phyloP scores from a whole-genome alignment of 2,329 filamentous ascomycete genomes.

The Mycosphaerella sp. region DNA sequence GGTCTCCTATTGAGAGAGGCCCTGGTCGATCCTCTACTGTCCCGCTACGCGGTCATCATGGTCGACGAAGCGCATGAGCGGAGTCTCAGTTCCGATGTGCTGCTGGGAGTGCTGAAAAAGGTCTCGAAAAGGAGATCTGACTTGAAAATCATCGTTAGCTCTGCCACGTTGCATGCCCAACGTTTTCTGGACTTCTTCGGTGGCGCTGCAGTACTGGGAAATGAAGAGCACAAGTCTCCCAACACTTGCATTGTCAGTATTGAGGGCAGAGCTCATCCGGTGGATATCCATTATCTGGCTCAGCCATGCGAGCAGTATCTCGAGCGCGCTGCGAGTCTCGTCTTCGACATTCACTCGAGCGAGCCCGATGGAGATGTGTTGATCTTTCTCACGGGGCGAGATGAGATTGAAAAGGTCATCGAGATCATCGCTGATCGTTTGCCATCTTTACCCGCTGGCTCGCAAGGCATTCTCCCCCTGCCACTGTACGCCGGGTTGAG shows the following conservation, averaged over 20 bases:
- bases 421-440: constrained; percentile 70
- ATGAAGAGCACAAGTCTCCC: constrained; percentile 23
- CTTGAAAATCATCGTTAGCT: constrained; percentile 82
- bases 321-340: constrained; percentile 71
- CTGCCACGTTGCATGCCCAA: constrained; percentile 86
- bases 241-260: constrained; percentile 67
- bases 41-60: constrained; percentile 92
- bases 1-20: constrained; percentile 86
- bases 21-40: constrained; percentile 83
- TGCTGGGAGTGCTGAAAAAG: constrained; percentile 87
- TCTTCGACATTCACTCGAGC: constrained; percentile 78
- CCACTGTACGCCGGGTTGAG: constrained; percentile 85
- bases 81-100: constrained; percentile 83
- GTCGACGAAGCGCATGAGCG: constrained; percentile 95
- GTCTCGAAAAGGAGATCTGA: constrained; percentile 74
- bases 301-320: constrained; percentile 78
- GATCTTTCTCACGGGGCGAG: constrained; percentile 83
- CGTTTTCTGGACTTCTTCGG: constrained; percentile 75
- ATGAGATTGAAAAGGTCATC: constrained; percentile 83
- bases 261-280: constrained; percentile 81
- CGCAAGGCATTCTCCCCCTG: constrained; percentile 59
- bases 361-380: constrained; percentile 82
- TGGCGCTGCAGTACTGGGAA: constrained; percentile 37
- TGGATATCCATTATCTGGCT: constrained; percentile 77
- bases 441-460: constrained; percentile 53